Evolutionary conservation across 345 rosid species (phyloP).

Genomic region (Corymbia maculata): DNA sequence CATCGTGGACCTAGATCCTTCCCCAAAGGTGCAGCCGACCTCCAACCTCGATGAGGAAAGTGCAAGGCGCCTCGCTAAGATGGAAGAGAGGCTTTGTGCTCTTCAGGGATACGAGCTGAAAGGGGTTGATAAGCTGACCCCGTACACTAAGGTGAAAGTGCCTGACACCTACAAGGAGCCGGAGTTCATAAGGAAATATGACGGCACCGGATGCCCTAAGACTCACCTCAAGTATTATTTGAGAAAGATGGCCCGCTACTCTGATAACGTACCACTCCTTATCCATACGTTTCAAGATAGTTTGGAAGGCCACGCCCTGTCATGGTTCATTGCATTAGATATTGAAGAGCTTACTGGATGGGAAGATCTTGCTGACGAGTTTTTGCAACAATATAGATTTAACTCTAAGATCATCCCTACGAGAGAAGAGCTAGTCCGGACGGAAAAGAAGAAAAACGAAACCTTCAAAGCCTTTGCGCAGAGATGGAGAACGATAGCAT

Average conservation of each 20-base stretch:
- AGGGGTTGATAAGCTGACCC: background rate
- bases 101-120: background rate
- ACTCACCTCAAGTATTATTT: background rate
- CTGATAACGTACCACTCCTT: accelerated
- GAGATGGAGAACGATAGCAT: background rate
- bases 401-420: background rate
- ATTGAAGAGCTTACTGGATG: background rate
- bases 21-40: too few relatives aligned
- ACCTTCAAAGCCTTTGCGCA: background rate
- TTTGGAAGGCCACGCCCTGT: background rate
- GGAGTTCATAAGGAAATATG: background rate
- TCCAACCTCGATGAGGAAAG: background rate
- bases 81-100: too few relatives aligned
- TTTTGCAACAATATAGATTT: too few relatives aligned
- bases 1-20: too few relatives aligned
- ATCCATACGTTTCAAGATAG: background rate
- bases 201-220: background rate
- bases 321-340: background rate
- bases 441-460: background rate
- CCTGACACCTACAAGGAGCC: too few relatives aligned
- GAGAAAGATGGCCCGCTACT: background rate
- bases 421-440: background rate
- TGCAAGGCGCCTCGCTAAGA: background rate
- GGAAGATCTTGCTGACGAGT: background rate
- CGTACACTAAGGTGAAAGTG: background rate